Evolutionary conservation across 352 stramenopile genomes (phyloP).

Genomic region (Blastocystis sp.): DNA sequence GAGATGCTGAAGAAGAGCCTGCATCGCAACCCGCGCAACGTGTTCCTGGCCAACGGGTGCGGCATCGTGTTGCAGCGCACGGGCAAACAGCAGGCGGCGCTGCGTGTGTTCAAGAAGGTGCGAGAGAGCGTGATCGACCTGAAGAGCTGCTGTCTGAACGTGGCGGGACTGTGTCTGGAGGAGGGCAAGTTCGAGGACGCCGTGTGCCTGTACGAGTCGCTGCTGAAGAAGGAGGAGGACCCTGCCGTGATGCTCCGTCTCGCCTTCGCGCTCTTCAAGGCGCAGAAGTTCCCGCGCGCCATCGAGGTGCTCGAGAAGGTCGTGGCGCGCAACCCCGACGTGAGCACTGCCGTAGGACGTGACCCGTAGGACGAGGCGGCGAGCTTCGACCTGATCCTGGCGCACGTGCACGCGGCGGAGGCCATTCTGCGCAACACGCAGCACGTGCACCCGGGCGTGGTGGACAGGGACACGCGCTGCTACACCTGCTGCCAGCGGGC

Average conservation of each 20-base stretch:
- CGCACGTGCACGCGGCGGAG: neutral
- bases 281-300: neutral
- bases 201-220: slow-evolving; percentile 13
- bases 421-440: slow-evolving; percentile 1
- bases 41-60: slow-evolving; percentile 41
- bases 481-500: slow-evolving; percentile 22
- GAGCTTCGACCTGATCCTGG: slow-evolving; percentile 26
- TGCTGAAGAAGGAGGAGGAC: slow-evolving; percentile 6
- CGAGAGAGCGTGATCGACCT: slow-evolving; percentile 32
- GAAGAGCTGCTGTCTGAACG: slow-evolving; percentile 35
- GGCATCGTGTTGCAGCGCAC: slow-evolving; percentile 19
- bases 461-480: neutral
- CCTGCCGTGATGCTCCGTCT: neutral
- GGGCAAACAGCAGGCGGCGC: slow-evolving; percentile 20
- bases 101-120: slow-evolving; percentile 57
- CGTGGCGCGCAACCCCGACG: neutral
- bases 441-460: neutral
- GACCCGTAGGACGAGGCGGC: neutral
- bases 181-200: slow-evolving; percentile 25
- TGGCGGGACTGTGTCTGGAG: neutral
- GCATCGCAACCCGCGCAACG: slow-evolving; percentile 17
- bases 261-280: neutral
- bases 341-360: neutral
- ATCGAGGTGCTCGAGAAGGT: slow-evolving; percentile 20
- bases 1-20: slow-evolving; percentile 36